Evolutionary conservation across 768 basidiomycete genomes (phyloP), one percentile per base, ranked within the genome.

Genomic region (Termitomyces eurrhizus): DNA sequence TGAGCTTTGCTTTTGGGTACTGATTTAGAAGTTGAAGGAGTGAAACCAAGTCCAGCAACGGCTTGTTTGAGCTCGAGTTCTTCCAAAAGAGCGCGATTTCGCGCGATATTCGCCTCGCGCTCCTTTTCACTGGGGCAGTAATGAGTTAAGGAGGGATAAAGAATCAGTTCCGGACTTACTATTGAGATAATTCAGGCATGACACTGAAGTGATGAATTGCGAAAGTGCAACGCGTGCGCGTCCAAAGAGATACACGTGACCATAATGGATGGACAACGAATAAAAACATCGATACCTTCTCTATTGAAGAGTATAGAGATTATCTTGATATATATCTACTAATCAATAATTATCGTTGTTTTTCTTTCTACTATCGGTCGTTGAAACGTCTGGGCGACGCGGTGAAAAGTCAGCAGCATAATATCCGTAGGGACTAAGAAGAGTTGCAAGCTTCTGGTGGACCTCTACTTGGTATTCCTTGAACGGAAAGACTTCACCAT

Each of bases 91-190:
- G 84, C 87, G 46, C 83, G 86, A 69, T 94, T 94, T 54, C 89
- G 82, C 13, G 89, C 90, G 49, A 93, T 92, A 66, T 92, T 93
- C 9, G 85, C 87, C 69, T 90, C 86, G 21, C 92, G 86, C 65
- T 92, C 88, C 24, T 81, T 74, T 73, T 92, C 92, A 70, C 80
- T 80, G 54, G 11, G 9, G 7, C 24, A 60, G 24, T 12, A 60
- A 26, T 12, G 50, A 42, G 50, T 50, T 32, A n/a, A 46, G 48
- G 18, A 24, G 44, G 29, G 35, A 21, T n/a, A 7, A 14, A 44
- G 7, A 32, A 32, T 44, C 18, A 26, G 8, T 18, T 6, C 6
- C 24, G 1, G 3, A 65, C 81, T 72, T 65, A 84, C 82, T 84
- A 84, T 73, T 82, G 73, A 24, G 83, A 84, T 67, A 79, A 62